Evolutionary conservation across 1,284 basidiomycete genomes (phyloP).

Genomic region (Pseudozyma sp.): DNA sequence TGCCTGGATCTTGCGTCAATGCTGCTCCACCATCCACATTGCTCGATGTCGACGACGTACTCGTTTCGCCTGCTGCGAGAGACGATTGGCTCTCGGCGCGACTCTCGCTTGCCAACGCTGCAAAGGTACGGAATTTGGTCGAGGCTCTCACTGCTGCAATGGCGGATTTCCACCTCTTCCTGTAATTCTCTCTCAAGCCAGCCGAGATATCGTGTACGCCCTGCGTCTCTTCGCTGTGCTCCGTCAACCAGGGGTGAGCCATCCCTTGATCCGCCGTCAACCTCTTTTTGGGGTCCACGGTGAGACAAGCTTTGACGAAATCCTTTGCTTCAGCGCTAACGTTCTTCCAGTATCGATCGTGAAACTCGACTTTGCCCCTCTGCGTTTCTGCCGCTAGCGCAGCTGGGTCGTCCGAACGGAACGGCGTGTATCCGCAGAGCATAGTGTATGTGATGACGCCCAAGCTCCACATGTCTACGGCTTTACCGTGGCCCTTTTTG

Average conservation of each 20-base stretch:
- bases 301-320: conserved; percentile 82
- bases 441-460: conserved; percentile 88
- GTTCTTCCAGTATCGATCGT: conserved; percentile 90
- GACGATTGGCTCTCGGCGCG: conserved; percentile 14
- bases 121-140: conserved; percentile 64
- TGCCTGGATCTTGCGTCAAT: conserved; percentile 20
- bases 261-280: conserved; percentile 81
- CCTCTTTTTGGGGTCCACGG: conserved; percentile 79
- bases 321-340: conserved; percentile 82
- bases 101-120: conserved; percentile 43
- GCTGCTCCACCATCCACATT: background rate
- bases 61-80: background rate
- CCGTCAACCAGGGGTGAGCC: conserved; percentile 72
- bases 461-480: conserved; percentile 92
- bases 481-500: conserved; percentile 85
- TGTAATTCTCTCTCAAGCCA: conserved; percentile 68
- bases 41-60: conserved; percentile 6
- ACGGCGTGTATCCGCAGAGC: conserved; percentile 74
- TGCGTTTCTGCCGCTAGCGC: conserved; percentile 85
- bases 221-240: conserved; percentile 39
- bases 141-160: conserved; percentile 67
- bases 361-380: conserved; percentile 83
- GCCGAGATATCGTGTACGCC: conserved; percentile 61
- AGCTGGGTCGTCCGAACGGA: conserved; percentile 83
- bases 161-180: conserved; percentile 65